Evolutionary conservation across 1,139 yeast genomes (phyloP).

Genomic region (Sugiyamaella paludigena): DNA sequence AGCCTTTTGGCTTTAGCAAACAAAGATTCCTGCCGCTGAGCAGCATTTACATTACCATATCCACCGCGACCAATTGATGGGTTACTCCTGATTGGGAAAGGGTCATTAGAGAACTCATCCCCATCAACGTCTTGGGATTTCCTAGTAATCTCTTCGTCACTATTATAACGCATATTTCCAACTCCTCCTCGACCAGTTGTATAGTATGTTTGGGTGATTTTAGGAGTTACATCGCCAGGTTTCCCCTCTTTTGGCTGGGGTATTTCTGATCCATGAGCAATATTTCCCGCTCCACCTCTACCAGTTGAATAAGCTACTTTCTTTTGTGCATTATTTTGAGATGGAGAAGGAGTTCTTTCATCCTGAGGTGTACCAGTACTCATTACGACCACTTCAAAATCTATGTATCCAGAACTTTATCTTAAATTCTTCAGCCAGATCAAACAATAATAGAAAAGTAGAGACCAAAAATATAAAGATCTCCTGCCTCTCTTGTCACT

Average conservation of each 20-base stretch:
- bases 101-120: constrained; percentile 18
- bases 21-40: constrained; percentile 16
- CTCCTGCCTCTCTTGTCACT: too few species aligned
- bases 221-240: constrained; percentile 61
- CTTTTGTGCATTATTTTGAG: background rate
- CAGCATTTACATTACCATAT: constrained; percentile 38
- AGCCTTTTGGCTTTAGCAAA: constrained; percentile 24
- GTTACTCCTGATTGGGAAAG: constrained; percentile 29
- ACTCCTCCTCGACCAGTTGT: constrained; percentile 82
- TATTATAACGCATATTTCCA: constrained; percentile 71
- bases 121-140: constrained; percentile 70
- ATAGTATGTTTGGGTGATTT: constrained; percentile 51
- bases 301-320: constrained; percentile 54
- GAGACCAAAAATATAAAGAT: too few species aligned
- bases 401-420: too few species aligned
- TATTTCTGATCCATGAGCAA: constrained; percentile 46
- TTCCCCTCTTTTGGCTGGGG: constrained; percentile 48
- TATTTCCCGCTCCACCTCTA: constrained; percentile 80
- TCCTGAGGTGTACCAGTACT: too few species aligned
- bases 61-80: constrained; percentile 42
- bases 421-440: too few species aligned
- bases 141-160: constrained; percentile 59
- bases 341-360: constrained; percentile 9
- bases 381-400: too few species aligned
- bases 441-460: too few species aligned